Percentiles rank a stretch among this genome's conserved stretches.
Evolutionary conservation across 2,329 filamentous ascomycete species (phyloP).

Genomic region (Cytospora mali): DNA sequence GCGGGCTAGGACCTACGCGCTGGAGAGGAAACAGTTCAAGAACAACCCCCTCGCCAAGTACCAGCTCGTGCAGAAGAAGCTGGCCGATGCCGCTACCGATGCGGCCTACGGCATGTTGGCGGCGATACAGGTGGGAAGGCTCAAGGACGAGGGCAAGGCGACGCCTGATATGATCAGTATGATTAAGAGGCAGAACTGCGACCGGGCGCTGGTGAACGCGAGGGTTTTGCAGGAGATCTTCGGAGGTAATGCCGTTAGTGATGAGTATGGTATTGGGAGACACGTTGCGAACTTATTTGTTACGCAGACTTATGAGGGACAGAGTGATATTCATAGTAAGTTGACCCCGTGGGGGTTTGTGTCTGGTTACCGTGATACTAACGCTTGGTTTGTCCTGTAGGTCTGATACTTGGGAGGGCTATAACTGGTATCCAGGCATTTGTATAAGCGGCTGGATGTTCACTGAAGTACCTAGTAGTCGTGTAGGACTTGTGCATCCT

Average conservation of each 20-base stretch:
- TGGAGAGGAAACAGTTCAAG: constrained; percentile 96
- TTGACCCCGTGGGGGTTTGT: constrained; percentile 33
- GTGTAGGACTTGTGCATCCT: not conserved
- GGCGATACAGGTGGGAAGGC: constrained; percentile 83
- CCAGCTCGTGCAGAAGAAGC: constrained; percentile 96
- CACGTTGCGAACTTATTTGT: constrained; percentile 97
- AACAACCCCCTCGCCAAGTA: constrained; percentile 93
- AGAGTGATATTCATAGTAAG: constrained; percentile 96
- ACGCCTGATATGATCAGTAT: constrained; percentile 95
- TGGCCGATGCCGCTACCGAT: constrained; percentile 90
- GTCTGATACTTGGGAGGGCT: constrained; percentile 65
- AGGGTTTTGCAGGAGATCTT: constrained; percentile 90
- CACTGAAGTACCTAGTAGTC: too few relatives aligned
- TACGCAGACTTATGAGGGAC: constrained; percentile 96
- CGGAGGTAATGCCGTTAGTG: constrained; percentile 96
- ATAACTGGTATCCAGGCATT: constrained; percentile 80
- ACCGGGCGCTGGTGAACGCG: constrained; percentile 79
- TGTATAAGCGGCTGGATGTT: constrained; percentile 57
- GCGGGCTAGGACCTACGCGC: constrained; percentile 80
- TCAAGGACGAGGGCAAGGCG: constrained; percentile 88
- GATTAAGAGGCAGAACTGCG: constrained; percentile 98
- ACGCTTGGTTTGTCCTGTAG: constrained; percentile 46
- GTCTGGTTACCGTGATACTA: constrained; percentile 33
- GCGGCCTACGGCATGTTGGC: constrained; percentile 90
- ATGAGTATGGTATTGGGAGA: constrained; percentile 93